A percentile compares a stretch with the other conserved stretches of the same genome.
These are phyloP conservation scores for Colletotrichum falcatum DNA, from an alignment of 2,329 filamentous ascomycete species.

Conservation along the genomic window DNA sequence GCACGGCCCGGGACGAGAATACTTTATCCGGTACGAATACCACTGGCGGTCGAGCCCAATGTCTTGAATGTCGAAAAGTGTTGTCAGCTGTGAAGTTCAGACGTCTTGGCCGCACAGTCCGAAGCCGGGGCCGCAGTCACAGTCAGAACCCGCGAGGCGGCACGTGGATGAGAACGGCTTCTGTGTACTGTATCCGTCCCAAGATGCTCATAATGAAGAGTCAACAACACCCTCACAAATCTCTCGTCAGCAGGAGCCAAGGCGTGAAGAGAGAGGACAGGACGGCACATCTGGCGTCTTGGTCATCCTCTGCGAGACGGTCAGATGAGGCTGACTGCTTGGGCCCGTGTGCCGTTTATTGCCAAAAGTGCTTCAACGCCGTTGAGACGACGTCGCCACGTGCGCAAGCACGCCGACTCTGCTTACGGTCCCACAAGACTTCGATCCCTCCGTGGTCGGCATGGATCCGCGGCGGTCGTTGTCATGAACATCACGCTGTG, in stretches of 20 bases:
- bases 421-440: no score
- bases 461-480: not conserved
- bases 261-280: not conserved
- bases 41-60: not conserved
- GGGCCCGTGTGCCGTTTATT: not conserved
- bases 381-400: no score
- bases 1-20: not conserved
- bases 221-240: not conserved
- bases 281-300: no score
- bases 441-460: no score
- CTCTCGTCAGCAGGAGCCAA: not conserved
- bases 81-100: not conserved
- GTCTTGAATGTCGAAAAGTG: not conserved
- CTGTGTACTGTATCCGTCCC: not conserved
- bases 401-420: not conserved
- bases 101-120: not conserved
- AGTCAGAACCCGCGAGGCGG: not conserved
- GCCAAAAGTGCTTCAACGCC: not conserved
- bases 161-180: not conserved
- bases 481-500: not conserved
- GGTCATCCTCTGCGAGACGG: not conserved
- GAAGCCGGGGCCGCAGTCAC: not conserved
- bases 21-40: not conserved
- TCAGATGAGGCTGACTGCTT: not conserved
- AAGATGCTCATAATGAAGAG: not conserved